Percentiles rank a stretch among this genome's conserved stretches.
These are phyloP conservation scores for Leptosphaerulina australis DNA, from an alignment of 2,329 filamentous ascomycete genomes.

Conservation along the genomic window DNA sequence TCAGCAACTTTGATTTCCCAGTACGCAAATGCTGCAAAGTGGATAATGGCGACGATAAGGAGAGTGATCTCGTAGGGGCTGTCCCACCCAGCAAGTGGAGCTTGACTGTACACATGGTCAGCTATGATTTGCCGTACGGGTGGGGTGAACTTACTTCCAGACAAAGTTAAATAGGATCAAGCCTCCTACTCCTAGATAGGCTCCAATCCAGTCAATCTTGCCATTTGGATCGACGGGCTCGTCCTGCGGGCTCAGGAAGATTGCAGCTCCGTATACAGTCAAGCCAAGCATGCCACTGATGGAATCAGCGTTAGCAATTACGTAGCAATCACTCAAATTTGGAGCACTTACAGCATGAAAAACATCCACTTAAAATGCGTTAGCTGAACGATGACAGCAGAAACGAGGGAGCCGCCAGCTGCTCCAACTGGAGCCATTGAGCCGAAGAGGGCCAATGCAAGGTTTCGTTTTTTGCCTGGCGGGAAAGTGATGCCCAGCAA, in stretches of 20 bases:
- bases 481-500: conserved; percentile 57
- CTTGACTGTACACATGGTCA: neutral
- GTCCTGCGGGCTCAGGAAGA: neutral
- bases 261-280: neutral
- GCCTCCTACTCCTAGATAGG: neutral
- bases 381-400: neutral
- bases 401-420: neutral
- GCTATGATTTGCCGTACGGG: neutral
- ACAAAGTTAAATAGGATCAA: neutral
- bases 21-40: conserved; percentile 31
- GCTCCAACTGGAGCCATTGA: neutral
- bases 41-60: neutral
- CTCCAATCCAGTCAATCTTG: neutral
- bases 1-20: conserved; percentile 52
- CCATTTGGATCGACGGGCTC: neutral
- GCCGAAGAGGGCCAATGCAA: neutral
- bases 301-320: neutral
- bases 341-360: neutral
- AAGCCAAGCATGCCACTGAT: neutral
- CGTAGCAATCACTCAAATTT: no score
- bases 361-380: neutral
- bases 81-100: neutral
- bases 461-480: conserved; percentile 51
- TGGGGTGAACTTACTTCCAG: neutral
- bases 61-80: neutral